Conservation (phyloP, 331 rosid species). For the Acacia concinna region DNA sequence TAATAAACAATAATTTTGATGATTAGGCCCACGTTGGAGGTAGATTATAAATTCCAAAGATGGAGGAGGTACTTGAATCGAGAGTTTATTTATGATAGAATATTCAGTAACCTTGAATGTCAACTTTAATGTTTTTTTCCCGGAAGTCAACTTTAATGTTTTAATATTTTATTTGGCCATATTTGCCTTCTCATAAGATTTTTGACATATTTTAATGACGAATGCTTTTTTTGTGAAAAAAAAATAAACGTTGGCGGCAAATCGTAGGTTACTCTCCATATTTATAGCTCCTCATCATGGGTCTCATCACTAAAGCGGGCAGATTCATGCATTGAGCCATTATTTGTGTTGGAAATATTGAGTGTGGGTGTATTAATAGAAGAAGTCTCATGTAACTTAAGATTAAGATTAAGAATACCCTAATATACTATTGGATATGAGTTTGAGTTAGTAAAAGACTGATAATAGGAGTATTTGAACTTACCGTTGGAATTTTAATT, state of each 20-base stretch:
- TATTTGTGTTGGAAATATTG: too few relatives aligned
- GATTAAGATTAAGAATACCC: too few relatives aligned
- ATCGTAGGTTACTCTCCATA: neutral
- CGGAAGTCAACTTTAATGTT: too few relatives aligned
- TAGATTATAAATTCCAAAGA: constrained; percentile 32
- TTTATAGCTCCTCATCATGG: neutral
- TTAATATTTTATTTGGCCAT: constrained; percentile 29
- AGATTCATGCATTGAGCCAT: too few relatives aligned
- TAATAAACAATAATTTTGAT: constrained; percentile 6
- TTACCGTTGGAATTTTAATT: too few relatives aligned
- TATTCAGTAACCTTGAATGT: constrained; percentile 21
- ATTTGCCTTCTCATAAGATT: constrained; percentile 19
- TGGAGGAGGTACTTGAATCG: constrained; percentile 32
- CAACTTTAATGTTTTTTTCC: constrained; percentile 29
- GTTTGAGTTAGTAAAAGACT: too few relatives aligned
- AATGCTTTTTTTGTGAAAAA: neutral
- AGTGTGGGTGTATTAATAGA: too few relatives aligned
- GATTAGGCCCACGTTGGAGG: constrained; percentile 37
- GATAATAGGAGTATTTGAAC: too few relatives aligned
- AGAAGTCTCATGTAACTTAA: too few relatives aligned
- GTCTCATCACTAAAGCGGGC: too few relatives aligned
- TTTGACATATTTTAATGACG: constrained; percentile 9
- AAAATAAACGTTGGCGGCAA: neutral
- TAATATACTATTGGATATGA: too few relatives aligned
- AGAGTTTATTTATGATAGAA: neutral